phyloP scores from a whole-genome alignment of 192 early-diverging fungal genomes.

The Dimargaris cristalligena region DNA sequence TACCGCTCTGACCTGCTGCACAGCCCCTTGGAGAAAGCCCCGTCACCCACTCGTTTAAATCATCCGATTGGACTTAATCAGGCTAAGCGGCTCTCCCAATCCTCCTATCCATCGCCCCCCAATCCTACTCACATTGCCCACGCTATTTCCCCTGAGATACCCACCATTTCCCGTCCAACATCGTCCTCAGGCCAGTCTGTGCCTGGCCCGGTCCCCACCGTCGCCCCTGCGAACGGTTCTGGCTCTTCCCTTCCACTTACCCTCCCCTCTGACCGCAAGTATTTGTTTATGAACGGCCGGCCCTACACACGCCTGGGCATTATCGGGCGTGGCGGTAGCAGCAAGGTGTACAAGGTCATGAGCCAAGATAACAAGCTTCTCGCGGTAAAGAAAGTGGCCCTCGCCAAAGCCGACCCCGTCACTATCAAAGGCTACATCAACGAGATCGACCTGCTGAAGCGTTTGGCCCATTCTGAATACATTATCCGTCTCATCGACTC shows the following conservation, averaged over 20 bases:
- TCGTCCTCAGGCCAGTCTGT: background rate
- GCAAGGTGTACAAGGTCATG: conserved; percentile 81
- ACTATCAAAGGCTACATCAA: conserved; percentile 61
- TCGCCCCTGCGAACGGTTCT: background rate
- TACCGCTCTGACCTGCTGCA: too few species aligned
- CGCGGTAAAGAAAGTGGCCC: conserved; percentile 73
- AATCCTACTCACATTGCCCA: too few species aligned
- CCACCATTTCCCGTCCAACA: background rate
- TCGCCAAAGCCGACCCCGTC: conserved; percentile 42
- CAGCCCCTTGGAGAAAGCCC: too few species aligned
- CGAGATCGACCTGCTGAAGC: conserved; percentile 62
- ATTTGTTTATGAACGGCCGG: conserved; percentile 25
- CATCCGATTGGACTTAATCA: too few species aligned
- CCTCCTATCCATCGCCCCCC: too few species aligned
- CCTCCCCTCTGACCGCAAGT: conserved; percentile 18
- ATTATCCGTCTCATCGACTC: conserved; percentile 68
- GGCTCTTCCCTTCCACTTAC: background rate
- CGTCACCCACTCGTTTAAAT: too few species aligned
- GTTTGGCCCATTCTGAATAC: conserved; percentile 39
- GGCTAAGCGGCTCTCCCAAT: too few species aligned
- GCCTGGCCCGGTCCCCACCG: background rate
- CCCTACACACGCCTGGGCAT: conserved; percentile 29
- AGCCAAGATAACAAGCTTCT: conserved; percentile 39
- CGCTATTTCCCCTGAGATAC: too few species aligned
- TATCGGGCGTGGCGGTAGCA: conserved; percentile 73